A percentile compares a stretch with the other conserved stretches of the same genome.
Evolutionary conservation across 352 stramenopile genomes (phyloP).

Genomic region (Phytophthora pseudosyringae): DNA sequence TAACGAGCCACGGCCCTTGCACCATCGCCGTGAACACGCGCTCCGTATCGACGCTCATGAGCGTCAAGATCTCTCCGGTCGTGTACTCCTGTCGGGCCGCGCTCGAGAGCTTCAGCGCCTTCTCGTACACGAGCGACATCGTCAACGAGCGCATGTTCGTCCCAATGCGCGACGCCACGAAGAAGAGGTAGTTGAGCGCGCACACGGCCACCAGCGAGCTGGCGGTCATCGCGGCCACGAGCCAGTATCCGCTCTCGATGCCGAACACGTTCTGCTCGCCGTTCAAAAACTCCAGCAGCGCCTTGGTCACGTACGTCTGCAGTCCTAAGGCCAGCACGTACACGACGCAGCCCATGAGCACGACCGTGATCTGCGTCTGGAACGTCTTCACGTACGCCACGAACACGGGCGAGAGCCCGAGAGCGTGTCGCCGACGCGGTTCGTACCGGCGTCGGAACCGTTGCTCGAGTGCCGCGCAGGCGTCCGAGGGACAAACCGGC

Average conservation of each 20-base stretch:
- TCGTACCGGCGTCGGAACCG: constrained; percentile 31
- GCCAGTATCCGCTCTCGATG: constrained; percentile 37
- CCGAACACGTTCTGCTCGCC: constrained; percentile 36
- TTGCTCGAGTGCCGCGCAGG: constrained; percentile 25
- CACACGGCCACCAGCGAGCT: constrained; percentile 38
- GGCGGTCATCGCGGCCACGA: constrained; percentile 35
- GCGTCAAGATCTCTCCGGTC: constrained; percentile 44
- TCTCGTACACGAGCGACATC: constrained; percentile 51
- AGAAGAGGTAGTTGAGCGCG: constrained; percentile 45
- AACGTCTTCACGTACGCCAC: constrained; percentile 27
- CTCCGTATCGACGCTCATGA: constrained; percentile 49
- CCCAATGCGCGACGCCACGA: constrained; percentile 38
- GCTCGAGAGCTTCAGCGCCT: constrained; percentile 70
- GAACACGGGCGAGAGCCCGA: constrained; percentile 28
- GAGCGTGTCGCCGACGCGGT: constrained; percentile 9
- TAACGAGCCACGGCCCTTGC: constrained; percentile 34
- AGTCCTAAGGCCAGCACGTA: constrained; percentile 36
- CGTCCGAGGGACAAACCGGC: constrained; percentile 34
- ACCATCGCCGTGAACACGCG: constrained; percentile 45
- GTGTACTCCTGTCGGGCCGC: constrained; percentile 45
- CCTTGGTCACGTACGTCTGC: constrained; percentile 35
- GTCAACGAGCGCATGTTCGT: constrained; percentile 46
- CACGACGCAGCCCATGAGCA: constrained; percentile 31
- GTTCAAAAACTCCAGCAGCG: constrained; percentile 41
- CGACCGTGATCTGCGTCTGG: constrained; percentile 12